Conservation (phyloP, 23 red algal genomes). For the Gracilaria domingensis region DNA sequence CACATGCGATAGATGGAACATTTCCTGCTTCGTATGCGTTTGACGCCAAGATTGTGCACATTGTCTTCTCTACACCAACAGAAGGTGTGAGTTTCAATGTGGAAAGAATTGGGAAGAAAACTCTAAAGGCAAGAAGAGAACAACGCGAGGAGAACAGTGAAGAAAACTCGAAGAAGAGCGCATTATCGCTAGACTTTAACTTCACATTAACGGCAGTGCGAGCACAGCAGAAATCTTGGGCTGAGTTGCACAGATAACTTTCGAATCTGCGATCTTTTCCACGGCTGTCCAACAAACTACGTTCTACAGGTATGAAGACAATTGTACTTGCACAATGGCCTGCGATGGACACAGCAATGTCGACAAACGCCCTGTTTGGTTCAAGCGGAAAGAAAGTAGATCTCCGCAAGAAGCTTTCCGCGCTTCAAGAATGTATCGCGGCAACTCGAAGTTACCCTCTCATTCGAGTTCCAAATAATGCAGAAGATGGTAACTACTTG, state of each 20-base stretch:
- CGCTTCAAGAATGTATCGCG: conserved; percentile 59
- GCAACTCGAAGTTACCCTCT: conserved; percentile 47
- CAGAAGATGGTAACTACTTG: conserved; percentile 70
- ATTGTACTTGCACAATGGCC: conserved; percentile 66
- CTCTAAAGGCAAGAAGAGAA: conserved; percentile 21
- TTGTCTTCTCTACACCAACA: conserved; percentile 53
- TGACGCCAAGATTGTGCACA: conserved; percentile 47
- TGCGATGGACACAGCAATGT: conserved; percentile 36
- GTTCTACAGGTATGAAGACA: conserved; percentile 44
- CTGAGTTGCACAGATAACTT: conserved; percentile 29
- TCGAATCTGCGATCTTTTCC: conserved; percentile 37
- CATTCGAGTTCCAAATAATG: conserved; percentile 52
- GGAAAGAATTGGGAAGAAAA: conserved; percentile 40
- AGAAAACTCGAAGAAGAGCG: not conserved
- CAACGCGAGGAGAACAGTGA: not conserved
- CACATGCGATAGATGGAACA: conserved; percentile 68
- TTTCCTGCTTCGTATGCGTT: conserved; percentile 53
- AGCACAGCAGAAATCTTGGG: conserved; percentile 50
- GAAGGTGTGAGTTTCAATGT: conserved; percentile 39
- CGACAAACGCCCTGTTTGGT: conserved; percentile 24
- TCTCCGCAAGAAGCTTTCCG: conserved; percentile 3
- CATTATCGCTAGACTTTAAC: conserved; percentile 29
- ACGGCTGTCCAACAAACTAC: conserved; percentile 17
- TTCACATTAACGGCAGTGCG: conserved; percentile 34
- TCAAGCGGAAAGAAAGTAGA: not conserved